phyloP scores from a whole-genome alignment of 163 green algal species.

The Chlamydomonas reinhardtii region DNA sequence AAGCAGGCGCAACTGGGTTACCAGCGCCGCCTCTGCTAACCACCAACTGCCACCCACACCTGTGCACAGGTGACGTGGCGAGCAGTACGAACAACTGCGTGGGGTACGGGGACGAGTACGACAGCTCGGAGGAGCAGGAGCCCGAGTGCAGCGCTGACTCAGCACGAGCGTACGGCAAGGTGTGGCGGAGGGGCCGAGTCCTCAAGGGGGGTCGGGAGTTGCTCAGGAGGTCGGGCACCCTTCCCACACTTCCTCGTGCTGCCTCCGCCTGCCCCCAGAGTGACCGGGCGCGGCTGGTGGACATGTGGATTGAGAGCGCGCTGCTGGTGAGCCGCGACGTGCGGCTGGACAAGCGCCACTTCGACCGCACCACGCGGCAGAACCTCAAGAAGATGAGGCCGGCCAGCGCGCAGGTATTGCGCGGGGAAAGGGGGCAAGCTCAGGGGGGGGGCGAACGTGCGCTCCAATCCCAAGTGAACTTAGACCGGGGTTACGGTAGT shows the following conservation, averaged over 20 bases:
- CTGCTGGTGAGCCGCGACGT: slow-evolving; percentile 40
- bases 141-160: slow-evolving; percentile 16
- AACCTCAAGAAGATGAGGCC: slow-evolving; percentile 50
- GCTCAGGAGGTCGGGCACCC: too few relatives aligned
- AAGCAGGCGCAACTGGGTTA: too few relatives aligned
- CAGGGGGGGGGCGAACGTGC: too few relatives aligned
- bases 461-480: too few relatives aligned
- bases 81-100: slow-evolving; percentile 3
- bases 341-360: slow-evolving; percentile 48
- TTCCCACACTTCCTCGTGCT: too few relatives aligned
- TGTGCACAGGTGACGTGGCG: slow-evolving; percentile 5
- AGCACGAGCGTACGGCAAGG: slow-evolving; percentile 33
- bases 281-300: slow-evolving; percentile 41
- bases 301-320: slow-evolving; percentile 39
- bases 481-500: too few relatives aligned
- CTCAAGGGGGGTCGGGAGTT: too few relatives aligned
- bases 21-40: too few relatives aligned
- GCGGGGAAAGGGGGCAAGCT: too few relatives aligned
- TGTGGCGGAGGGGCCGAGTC: not conserved
- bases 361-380: slow-evolving; percentile 44
- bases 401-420: slow-evolving; percentile 6
- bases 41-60: too few relatives aligned
- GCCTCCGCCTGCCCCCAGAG: not conserved
- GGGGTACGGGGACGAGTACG: slow-evolving; percentile 14
- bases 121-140: slow-evolving; percentile 38